Base-by-base conservation (phyloP, 768 basidiomycete species). In the Favolaschia claudopus region DNA sequence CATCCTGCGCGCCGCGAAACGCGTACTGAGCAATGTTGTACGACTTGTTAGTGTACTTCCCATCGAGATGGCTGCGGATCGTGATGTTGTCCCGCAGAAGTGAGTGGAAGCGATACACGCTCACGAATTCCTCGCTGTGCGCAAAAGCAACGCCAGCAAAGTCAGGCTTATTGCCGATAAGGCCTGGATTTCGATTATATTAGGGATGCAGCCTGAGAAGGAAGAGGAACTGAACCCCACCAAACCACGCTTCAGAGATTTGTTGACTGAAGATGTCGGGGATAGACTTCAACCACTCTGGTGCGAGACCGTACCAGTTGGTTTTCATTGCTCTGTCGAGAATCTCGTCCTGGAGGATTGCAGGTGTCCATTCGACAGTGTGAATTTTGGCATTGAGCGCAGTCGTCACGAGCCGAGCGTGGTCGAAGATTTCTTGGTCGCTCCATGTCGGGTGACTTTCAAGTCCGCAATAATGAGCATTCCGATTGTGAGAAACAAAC, bases 341-440 rank as follows among this genome's bases (percentile, higher is more conserved):
- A 40, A 58, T 55, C 0, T 48, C 45, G 25, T 54, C 42, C 7
- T 53, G 51, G 13, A 63, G 24, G 3, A 63, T 34, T 6, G 61
- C 61, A 12, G 61, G 55, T 2, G 61, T 63, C 61, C 61, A 63
- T 33, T 63, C 61, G 25, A 63, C 55, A 14, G 61, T 63, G 51
- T 63, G 61, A 22, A 63, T 44, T n/a, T 63, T 63, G 39, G 61
- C 56, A 20, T 63, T 63, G 37, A 63, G 48, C 4, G 61, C 61
- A 10, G 56, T 48, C 7, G 61, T 58, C n/a, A 63, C 52, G 28
- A 63, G 61, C 2, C 61, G 61, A 7, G 61, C 61, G 24, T 55
- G 61, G 46, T 63, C 61, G 24, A 49, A 63, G 13, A 58, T 42
- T n/a, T 63, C n/a, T 14, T 20, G 22, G 40, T 63, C 61, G 51